Conservation (phyloP, 2,329 filamentous ascomycete species). For the Lasiodiplodia theobromae region DNA sequence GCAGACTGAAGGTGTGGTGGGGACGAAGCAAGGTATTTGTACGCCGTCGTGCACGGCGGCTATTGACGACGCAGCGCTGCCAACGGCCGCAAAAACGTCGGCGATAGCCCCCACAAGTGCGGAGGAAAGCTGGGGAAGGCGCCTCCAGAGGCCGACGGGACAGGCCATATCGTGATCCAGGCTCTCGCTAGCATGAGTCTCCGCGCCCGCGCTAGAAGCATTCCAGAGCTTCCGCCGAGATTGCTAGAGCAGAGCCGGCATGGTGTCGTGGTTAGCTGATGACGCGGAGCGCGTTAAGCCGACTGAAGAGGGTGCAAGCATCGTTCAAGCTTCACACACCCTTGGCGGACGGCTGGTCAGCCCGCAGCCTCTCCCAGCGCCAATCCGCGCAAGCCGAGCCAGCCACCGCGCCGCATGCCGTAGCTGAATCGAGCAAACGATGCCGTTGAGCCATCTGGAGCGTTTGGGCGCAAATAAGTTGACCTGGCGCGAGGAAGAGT, state of each 20-base stretch:
- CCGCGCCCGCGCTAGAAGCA: conserved; percentile 12
- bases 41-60: not conserved
- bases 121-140: conserved; percentile 21
- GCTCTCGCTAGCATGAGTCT: not conserved
- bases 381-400: not conserved
- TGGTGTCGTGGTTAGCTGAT: not conserved
- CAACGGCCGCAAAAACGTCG: not conserved
- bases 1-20: not conserved
- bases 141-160: not conserved
- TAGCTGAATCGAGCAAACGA: not conserved
- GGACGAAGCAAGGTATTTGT: conserved; percentile 13
- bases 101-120: not conserved
- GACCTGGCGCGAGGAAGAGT: conserved; percentile 4
- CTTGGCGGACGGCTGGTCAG: conserved; percentile 14
- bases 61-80: no score
- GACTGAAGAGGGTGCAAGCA: not conserved
- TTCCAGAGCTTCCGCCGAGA: conserved; percentile 23
- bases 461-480: not conserved
- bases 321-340: conserved; percentile 9
- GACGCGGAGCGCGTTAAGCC: not conserved
- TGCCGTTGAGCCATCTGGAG: conserved; percentile 7
- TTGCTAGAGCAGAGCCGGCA: conserved; percentile 3
- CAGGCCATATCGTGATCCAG: conserved; percentile 14
- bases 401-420: not conserved
- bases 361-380: conserved; percentile 5